Percentiles rank a stretch among this genome's conserved stretches.
Conservation (phyloP, 257 asterid genomes). For the Solanum etuberosum region DNA sequence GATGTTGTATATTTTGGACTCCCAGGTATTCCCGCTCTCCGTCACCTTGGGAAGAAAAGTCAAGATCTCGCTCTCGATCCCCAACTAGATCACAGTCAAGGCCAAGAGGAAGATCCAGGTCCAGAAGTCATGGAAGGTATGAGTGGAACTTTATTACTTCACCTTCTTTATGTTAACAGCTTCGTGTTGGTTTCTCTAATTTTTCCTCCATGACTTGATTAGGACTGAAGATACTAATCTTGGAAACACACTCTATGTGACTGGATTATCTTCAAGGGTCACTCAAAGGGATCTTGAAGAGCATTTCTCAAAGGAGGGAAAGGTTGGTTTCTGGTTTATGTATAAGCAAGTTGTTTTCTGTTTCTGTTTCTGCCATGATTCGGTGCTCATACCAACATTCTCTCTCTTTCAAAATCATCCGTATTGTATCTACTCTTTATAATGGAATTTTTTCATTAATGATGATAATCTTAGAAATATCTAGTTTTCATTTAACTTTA, state of each 20-base stretch:
- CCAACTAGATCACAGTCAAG: constrained; percentile 1
- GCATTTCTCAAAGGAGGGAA: constrained; percentile 93
- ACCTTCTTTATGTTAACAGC: background rate
- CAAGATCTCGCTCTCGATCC: constrained; percentile 32
- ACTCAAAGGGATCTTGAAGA: constrained; percentile 94
- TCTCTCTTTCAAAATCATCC: background rate
- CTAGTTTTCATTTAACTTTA: background rate
- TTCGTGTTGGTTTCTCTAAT: background rate
- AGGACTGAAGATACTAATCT: constrained; percentile 41
- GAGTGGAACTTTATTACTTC: constrained; percentile 17
- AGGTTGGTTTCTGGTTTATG: constrained; percentile 35
- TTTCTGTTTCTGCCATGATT: background rate
- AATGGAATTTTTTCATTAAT: background rate
- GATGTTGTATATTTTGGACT: background rate
- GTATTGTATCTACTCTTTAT: background rate
- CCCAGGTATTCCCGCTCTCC: constrained; percentile 8
- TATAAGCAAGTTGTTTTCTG: background rate
- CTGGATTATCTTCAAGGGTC: constrained; percentile 95
- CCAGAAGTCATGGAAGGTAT: constrained; percentile 17
- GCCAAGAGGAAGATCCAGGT: constrained; percentile 49
- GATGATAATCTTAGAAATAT: background rate
- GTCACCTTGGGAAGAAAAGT: constrained; percentile 1
- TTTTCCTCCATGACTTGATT: background rate
- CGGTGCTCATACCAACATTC: background rate
- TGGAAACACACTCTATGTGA: constrained; percentile 83